Conservation (phyloP, 2,329 filamentous ascomycete species). For the Aciculosporium take region DNA sequence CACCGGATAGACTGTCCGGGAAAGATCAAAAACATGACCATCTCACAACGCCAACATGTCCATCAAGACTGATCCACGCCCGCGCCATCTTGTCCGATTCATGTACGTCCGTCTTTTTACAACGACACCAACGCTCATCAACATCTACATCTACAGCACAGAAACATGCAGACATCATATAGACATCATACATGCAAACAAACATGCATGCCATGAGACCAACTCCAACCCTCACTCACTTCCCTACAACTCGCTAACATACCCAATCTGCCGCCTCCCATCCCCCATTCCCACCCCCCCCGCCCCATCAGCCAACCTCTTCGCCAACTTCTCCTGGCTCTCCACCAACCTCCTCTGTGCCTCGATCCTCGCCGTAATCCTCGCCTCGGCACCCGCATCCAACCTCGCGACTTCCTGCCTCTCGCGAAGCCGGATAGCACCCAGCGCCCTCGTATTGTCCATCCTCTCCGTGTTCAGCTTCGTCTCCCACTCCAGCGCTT, state of each 20-base stretch:
- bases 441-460: conserved; percentile 34
- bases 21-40: too few species aligned
- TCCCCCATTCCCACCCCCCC: conserved; percentile 9
- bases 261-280: conserved; percentile 38
- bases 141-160: too few species aligned
- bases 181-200: too few species aligned
- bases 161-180: too few species aligned
- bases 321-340: conserved; percentile 25
- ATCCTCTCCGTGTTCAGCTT: conserved; percentile 30
- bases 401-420: conserved; percentile 35
- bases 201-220: not conserved
- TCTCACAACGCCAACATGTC: too few species aligned
- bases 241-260: conserved; percentile 42
- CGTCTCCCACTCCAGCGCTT: conserved; percentile 35
- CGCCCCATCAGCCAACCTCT: conserved; percentile 28
- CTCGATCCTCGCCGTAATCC: conserved; percentile 30
- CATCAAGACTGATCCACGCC: too few species aligned
- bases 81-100: too few species aligned
- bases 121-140: too few species aligned
- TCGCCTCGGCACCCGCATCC: conserved; percentile 30
- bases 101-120: too few species aligned
- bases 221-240: conserved; percentile 29
- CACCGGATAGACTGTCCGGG: too few species aligned
- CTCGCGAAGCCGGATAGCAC: conserved; percentile 33
- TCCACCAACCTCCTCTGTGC: conserved; percentile 41